These are phyloP conservation scores for Diutina mesorugosa DNA, from an alignment of 1,139 yeast species.

Conservation along the genomic window DNA sequence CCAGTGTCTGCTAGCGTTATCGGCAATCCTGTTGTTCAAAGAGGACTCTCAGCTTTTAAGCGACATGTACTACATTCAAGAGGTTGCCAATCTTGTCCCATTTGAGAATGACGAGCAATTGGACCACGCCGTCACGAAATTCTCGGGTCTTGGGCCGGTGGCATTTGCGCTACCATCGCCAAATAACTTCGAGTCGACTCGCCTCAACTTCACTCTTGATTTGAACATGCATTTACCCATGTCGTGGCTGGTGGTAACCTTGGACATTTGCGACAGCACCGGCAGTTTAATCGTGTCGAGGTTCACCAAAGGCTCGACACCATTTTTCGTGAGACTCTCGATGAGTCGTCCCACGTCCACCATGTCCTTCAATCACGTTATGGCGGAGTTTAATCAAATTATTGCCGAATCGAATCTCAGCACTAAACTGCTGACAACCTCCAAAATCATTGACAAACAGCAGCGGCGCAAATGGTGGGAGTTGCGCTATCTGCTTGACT, in stretches of 20 bases:
- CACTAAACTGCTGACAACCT: slow-evolving; percentile 40
- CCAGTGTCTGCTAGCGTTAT: not conserved
- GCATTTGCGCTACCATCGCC: not conserved
- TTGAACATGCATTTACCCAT: not conserved
- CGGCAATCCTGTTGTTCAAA: not conserved
- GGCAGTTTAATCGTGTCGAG: not conserved
- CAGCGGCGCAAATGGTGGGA: slow-evolving; percentile 75
- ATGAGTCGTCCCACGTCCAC: not conserved
- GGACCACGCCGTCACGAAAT: not conserved
- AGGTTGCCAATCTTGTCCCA: not conserved
- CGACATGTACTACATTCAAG: not conserved
- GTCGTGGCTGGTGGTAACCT: not conserved
- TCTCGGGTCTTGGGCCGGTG: not conserved
- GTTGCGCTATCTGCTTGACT: slow-evolving; percentile 49
- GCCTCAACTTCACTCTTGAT: not conserved
- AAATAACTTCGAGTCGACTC: not conserved
- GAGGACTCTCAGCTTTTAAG: not conserved
- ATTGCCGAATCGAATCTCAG: slow-evolving; percentile 42
- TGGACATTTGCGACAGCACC: not conserved
- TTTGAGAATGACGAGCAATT: not conserved
- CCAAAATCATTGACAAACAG: slow-evolving; percentile 38
- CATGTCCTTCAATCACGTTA: slow-evolving; percentile 31
- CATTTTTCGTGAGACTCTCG: not conserved
- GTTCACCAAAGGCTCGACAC: not conserved
- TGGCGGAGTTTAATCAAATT: slow-evolving; percentile 32